A percentile compares a stretch with the other conserved stretches of the same genome.
phyloP scores from a whole-genome alignment of 2,329 filamentous ascomycete genomes.

The Sarocladium brachiariae region DNA sequence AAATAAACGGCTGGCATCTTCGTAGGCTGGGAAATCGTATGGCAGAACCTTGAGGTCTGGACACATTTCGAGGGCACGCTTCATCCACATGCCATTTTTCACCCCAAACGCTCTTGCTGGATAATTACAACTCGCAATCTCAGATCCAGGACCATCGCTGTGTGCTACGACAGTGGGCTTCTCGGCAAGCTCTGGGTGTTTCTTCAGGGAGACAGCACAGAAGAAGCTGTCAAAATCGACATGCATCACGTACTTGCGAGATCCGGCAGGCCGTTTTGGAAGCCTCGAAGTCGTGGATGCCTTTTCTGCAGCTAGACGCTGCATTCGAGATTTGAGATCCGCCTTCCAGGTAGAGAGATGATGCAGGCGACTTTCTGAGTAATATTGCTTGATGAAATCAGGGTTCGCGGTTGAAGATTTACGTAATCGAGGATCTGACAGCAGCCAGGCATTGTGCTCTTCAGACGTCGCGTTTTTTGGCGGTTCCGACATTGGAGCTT shows the following conservation, averaged over 20 bases:
- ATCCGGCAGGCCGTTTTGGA: slow-evolving; percentile 40
- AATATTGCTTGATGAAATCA: slow-evolving; percentile 89
- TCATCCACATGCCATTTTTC: slow-evolving; percentile 99
- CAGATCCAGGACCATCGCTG: slow-evolving; percentile 74
- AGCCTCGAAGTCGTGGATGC: slow-evolving; percentile 40
- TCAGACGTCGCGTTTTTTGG: slow-evolving; percentile 74
- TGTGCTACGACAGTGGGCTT: slow-evolving; percentile 89
- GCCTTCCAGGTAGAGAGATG: slow-evolving; percentile 97
- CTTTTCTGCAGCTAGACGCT: slow-evolving; percentile 70
- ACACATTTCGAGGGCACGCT: slow-evolving; percentile 73
- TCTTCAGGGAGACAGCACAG: slow-evolving; percentile 80
- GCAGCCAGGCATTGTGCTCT: slow-evolving; percentile 80
- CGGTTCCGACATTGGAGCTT: slow-evolving; percentile 10
- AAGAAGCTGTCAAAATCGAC: slow-evolving; percentile 99
- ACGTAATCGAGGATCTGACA: slow-evolving; percentile 77
- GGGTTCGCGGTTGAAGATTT: slow-evolving; percentile 91
- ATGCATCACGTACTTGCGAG: slow-evolving; percentile 80
- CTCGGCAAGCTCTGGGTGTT: slow-evolving; percentile 64
- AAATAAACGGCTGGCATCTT: slow-evolving; percentile 81
- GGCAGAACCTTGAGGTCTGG: slow-evolving; percentile 83
- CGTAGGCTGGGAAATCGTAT: slow-evolving; percentile 92
- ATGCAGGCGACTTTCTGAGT: slow-evolving; percentile 88
- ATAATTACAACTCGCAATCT: slow-evolving; percentile 98
- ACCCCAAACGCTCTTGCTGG: slow-evolving; percentile 77
- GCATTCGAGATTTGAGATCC: slow-evolving; percentile 82